Base-by-base conservation (phyloP, 257 asterid species). In the Eustoma russellianum region DNA sequence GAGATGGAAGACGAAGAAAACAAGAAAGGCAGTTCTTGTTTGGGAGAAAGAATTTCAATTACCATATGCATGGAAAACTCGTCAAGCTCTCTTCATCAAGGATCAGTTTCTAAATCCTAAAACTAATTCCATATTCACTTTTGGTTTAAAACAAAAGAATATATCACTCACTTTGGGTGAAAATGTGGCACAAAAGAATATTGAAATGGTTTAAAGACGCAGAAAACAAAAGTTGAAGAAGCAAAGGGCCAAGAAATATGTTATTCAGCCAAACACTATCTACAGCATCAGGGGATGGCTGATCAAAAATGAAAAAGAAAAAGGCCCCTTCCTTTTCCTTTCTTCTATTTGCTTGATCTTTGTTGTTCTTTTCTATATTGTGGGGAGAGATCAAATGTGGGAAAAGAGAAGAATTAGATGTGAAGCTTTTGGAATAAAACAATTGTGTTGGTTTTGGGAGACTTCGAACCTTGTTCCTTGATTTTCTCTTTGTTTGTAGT, bases 271-370 rank as follows among this genome's bases (percentile, higher is more conserved):
- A 24, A 4, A 24, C 30, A 52, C n/a, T 17, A 40, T 33, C 44
- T 13, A 54, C 51, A 48, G 61, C 70, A 70, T 76, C 60, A 62
- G 48, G 65, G 70, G 56, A 64, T 52, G 69, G 46, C 57, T 28
- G 48, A 50, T 55, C 28, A 62, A 24, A 47, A 17, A 15, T 45
- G 15, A 1, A 10, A 9, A 35, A 68, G 18, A 63, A 60, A 53
- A 54, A 61, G 13, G 50, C 58, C 43, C 60, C n/a, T 41, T 53
- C 19, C 52, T 65, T 55, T 43, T 52, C 16, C 56, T n/a, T 52
- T 66, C 55, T 52, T 30, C 30, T 24, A 24, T 24, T 24, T 24
- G 30, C 3, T 24, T 24, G 30, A 24, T 24, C 2, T 24, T 24
- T 24, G 30, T 0, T 24, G 30, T n/a, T 57, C 71, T 65, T 12